phyloP scores from a whole-genome alignment of 345 rosid genomes.

The Litchi chinensis region DNA sequence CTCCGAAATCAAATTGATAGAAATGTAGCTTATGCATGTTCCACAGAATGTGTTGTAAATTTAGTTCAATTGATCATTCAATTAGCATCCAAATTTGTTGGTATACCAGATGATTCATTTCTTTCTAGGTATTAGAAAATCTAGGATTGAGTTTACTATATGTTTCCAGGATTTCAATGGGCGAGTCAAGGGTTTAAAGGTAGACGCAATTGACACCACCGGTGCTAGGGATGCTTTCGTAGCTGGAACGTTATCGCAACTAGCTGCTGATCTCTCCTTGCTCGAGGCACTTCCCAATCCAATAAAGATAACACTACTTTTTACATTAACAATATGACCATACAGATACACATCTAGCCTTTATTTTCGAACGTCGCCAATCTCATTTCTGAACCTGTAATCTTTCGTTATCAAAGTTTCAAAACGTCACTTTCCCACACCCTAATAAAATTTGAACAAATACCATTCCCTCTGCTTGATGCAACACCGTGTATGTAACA shows the following conservation, averaged over 20 bases:
- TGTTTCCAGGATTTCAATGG: slow-evolving; percentile 72
- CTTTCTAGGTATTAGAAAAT: neutral
- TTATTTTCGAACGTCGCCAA: neutral
- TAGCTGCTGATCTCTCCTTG: slow-evolving; percentile 72
- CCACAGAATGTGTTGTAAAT: neutral
- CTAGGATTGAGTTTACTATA: neutral
- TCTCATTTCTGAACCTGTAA: neutral
- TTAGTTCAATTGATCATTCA: neutral
- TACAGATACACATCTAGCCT: neutral
- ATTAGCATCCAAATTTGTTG: neutral
- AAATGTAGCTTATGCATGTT: neutral
- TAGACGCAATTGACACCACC: slow-evolving; percentile 83
- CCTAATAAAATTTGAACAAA: neutral
- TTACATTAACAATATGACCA: neutral
- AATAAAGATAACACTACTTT: neutral
- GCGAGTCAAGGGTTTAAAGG: slow-evolving; percentile 75
- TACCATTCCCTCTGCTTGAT: neutral
- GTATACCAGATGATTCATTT: neutral
- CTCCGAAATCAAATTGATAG: neutral
- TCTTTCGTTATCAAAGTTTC: neutral
- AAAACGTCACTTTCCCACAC: neutral
- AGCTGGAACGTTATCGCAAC: slow-evolving; percentile 69
- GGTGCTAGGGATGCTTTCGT: slow-evolving; percentile 99
- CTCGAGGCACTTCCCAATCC: slow-evolving; percentile 55
- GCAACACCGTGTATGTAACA: neutral